Evolutionary conservation across 1,284 basidiomycete species (phyloP), one percentile per base, ranked within the genome.

Genomic region (Moesziomyces sp.): DNA sequence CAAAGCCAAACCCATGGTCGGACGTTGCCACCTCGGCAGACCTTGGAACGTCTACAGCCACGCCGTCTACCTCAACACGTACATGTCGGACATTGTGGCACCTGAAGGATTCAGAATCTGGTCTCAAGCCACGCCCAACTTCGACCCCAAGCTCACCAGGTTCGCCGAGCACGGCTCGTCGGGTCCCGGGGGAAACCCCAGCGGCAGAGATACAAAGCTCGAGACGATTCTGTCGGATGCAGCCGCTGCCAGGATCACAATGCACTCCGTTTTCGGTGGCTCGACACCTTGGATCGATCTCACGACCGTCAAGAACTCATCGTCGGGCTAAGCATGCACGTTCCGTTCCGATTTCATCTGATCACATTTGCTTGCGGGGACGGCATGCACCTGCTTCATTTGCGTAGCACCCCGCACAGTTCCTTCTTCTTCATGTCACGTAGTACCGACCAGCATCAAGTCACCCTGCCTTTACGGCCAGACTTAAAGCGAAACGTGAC

Each of bases 141-240:
- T 73, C 21, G 55, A 58, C 10, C 53, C 51, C 6, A 30, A 23
- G 1, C 26, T 35, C 14, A 73, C 70, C 6, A 26, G 50, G 13
- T 73, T 73, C 38, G 52, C 44, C 4, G 70, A 73, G 28, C 68
- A 64, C 51, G 47, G 28, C 9, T 64, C 59, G 9, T 47, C 40
- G 1, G 65, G 70, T 21, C 48, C 51, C 0, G 70, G 65, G 14
- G 64, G 52, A 5, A 38, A 59, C 23, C 10, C 56, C 48, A 21
- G 4, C 0, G 8, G 1, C 1, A 42, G 70, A 11, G 35, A 73
- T 18, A n/a, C 5, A 2, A 30, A 2, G 5, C 8, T 68, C 46
- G 34, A 64, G 40, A n/a, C 10, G 11, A 52, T 58, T 4, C 23
- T 73, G 26, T 51, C 48, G 34, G 44, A 56, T 4, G 11, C 68